Conservation (phyloP, 495 filamentous ascomycete genomes). For the Pyronema domesticum region DNA sequence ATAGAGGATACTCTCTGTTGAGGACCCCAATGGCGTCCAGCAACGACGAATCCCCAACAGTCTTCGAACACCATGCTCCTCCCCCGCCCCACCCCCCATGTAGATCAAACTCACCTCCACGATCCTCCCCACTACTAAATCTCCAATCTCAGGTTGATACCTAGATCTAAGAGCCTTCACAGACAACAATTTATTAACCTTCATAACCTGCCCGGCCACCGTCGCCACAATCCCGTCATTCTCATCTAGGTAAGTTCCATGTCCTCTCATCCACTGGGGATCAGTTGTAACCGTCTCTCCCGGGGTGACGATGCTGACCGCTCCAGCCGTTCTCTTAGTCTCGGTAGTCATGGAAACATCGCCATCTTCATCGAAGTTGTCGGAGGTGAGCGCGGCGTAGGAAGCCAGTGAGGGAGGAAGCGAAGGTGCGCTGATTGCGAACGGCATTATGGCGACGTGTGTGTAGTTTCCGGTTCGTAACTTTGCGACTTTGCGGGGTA, state of each 20-base stretch:
- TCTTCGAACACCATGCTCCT: no score
- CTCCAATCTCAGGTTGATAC: slow-evolving; percentile 88
- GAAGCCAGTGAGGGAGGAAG: slow-evolving; percentile 20
- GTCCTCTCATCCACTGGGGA: slow-evolving; percentile 87
- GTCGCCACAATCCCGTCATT: slow-evolving; percentile 57
- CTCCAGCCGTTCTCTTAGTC: slow-evolving; percentile 29
- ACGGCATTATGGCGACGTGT: slow-evolving; percentile 42
- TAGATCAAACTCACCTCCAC: slow-evolving; percentile 34
- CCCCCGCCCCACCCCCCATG: background rate
- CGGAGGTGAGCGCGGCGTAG: slow-evolving; percentile 27
- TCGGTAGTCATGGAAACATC: slow-evolving; percentile 38
- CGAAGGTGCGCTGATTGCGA: slow-evolving; percentile 57
- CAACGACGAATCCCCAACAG: no score
- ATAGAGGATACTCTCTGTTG: background rate
- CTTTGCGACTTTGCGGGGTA: no score
- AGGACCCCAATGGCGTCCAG: background rate
- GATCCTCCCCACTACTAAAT: slow-evolving; percentile 85
- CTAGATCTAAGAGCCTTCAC: slow-evolving; percentile 78
- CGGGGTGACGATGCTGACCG: slow-evolving; percentile 56
- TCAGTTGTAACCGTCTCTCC: slow-evolving; percentile 77
- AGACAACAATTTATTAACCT: slow-evolving; percentile 90
- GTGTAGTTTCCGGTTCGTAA: no score
- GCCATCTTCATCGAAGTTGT: slow-evolving; percentile 39
- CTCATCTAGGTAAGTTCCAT: slow-evolving; percentile 19
- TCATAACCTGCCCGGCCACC: slow-evolving; percentile 67